phyloP scores from a whole-genome alignment of 2,329 filamentous ascomycete species.

The Cyphellophora attinorum region DNA sequence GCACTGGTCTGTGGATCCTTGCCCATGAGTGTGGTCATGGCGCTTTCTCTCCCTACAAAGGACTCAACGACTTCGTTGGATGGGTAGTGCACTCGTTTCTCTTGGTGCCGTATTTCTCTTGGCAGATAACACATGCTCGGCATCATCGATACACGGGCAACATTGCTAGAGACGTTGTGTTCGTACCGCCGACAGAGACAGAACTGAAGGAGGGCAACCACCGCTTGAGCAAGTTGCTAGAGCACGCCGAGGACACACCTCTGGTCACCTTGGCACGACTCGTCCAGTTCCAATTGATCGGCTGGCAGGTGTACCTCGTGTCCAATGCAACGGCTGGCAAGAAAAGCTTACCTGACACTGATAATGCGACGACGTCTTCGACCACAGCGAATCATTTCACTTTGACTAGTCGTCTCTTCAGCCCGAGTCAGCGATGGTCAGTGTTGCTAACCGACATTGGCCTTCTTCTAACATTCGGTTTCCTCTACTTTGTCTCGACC shows the following conservation, averaged over 20 bases:
- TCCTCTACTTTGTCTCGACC: constrained; percentile 1
- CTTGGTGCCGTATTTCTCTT: constrained; percentile 62
- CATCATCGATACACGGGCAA: constrained; percentile 62
- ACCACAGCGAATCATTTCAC: neutral
- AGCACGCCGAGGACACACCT: constrained; percentile 50
- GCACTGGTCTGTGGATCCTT: constrained; percentile 61
- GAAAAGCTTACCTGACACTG: constrained; percentile 32
- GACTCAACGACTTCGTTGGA: constrained; percentile 53
- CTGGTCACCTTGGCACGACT: constrained; percentile 45
- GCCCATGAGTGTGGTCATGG: constrained; percentile 64
- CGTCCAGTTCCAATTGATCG: constrained; percentile 53
- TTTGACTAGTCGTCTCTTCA: constrained; percentile 3
- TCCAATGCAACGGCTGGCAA: constrained; percentile 46
- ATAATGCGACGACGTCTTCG: constrained; percentile 4
- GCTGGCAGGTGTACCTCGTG: constrained; percentile 56
- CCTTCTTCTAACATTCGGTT: constrained; percentile 1
- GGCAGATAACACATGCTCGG: constrained; percentile 60
- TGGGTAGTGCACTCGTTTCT: constrained; percentile 58
- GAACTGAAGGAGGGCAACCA: constrained; percentile 28
- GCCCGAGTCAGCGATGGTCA: neutral
- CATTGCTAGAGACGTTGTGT: constrained; percentile 59
- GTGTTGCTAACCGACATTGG: constrained; percentile 5
- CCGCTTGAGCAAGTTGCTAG: constrained; percentile 41
- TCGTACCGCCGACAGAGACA: constrained; percentile 43
- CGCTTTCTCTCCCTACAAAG: constrained; percentile 50